phyloP scores from a whole-genome alignment of 2,329 filamentous ascomycete species.

The Nemania sp. region DNA sequence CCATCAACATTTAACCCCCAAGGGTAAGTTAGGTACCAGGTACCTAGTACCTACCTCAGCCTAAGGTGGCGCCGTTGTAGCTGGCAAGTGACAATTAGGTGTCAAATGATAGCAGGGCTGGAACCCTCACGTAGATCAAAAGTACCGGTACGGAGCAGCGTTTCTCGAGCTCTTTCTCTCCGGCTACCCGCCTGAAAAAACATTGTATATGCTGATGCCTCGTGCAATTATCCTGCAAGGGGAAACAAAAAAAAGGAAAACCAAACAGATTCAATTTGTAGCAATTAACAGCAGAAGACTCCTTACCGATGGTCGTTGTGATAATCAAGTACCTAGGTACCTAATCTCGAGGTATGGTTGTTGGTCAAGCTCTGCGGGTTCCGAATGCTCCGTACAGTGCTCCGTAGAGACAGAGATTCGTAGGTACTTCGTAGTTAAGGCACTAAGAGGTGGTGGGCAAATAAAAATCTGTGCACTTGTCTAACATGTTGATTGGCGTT shows the following conservation, averaged over 20 bases:
- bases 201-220: background rate
- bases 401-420: too few species aligned
- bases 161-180: background rate
- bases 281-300: background rate
- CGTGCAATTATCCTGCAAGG: too few species aligned
- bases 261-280: background rate
- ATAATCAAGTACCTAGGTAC: background rate
- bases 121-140: constrained; percentile 11
- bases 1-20: background rate
- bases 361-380: too few species aligned
- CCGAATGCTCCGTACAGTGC: too few species aligned
- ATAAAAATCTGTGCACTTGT: too few species aligned
- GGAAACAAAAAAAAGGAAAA: too few species aligned
- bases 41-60: too few species aligned
- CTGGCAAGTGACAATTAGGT: background rate
- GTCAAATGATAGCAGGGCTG: constrained; percentile 13
- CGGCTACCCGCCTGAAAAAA: background rate
- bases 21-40: background rate
- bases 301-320: background rate
- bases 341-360: too few species aligned
- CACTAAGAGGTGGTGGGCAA: too few species aligned
- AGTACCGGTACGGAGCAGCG: too few species aligned
- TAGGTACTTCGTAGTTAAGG: too few species aligned
- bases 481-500: too few species aligned
- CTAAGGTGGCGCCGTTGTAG: background rate